phyloP scores from a whole-genome alignment of 192 early-diverging fungal genomes.

The Backusella sp. region DNA sequence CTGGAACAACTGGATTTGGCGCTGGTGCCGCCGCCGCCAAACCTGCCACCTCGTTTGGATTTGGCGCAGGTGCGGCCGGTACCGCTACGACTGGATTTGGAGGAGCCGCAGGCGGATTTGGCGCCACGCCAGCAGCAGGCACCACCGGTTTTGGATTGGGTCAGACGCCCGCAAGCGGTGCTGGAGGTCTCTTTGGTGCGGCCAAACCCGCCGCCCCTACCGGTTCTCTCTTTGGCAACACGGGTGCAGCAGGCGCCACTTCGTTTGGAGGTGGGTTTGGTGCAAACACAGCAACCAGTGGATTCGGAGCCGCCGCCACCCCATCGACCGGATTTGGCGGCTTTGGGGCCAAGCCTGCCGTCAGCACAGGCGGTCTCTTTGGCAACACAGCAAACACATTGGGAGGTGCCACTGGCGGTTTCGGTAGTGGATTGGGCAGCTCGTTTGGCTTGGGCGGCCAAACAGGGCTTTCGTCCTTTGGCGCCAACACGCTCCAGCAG shows the following conservation, averaged over 20 bases:
- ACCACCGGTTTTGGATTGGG: background rate
- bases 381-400: conserved; percentile 15
- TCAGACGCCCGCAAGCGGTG: background rate
- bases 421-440: conserved; percentile 35
- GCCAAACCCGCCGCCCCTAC: background rate
- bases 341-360: conserved; percentile 10
- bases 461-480: conserved; percentile 37
- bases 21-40: conserved; percentile 24
- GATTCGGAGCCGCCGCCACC: background rate
- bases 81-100: background rate
- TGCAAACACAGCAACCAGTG: conserved; percentile 20
- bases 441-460: conserved; percentile 15
- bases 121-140: background rate
- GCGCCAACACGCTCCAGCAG: conserved; percentile 30
- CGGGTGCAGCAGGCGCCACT: background rate
- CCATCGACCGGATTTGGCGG: background rate
- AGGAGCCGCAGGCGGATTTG: background rate
- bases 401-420: background rate
- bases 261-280: conserved; percentile 35
- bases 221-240: conserved; percentile 19
- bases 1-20: conserved; percentile 27
- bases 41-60: background rate
- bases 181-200: conserved; percentile 13
- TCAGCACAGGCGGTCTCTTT: conserved; percentile 20
- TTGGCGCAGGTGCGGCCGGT: background rate